Base-by-base conservation (phyloP, 495 filamentous ascomycete species). In the Extremus antarcticus region DNA sequence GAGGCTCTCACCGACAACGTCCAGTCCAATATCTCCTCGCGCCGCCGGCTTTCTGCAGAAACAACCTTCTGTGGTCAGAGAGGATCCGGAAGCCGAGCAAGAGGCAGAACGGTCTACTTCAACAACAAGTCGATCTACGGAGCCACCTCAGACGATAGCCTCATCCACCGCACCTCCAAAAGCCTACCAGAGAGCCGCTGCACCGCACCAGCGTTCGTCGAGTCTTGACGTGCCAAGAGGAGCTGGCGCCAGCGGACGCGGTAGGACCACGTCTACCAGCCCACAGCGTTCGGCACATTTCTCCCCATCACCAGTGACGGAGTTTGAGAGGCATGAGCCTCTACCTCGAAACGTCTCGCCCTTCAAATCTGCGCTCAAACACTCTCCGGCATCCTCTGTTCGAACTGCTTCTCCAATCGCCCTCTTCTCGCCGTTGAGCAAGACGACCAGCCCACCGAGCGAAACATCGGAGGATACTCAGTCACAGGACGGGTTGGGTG, bases 351-450 rank as follows among this genome's bases (percentile, higher is more conserved):
- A 90, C 0, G 71, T 87, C 0, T 95, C 90, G 0, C 90, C 90
- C 22, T 82, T 79, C 3, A 95, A 95, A 64, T 91, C 90, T 15
- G 90, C 90, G 0, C 60, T 95, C 61, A 95, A 95, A 60, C 74
- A 80, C 43, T 71, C 81, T 20, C 77, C 85, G 9, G 57, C 63
- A 11, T 62, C 56, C 1, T 66, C 62, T 0, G 50, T 65, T n/a
- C 48, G 63, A 25, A 62, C 49, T 19, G 49, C 49, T 24, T 66
- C 65, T 17, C 66, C 65, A 15, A 38, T 67, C 9, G 57, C 66
- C 1, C 62, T 49, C 32, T 59, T 60, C 48, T 62, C 53, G 2
- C 56, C 56, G 25, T 25, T 15, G 11, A 32, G 43, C 17, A 35
- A 25, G 4, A 69, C 71, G n/a, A 71, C 70, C 19, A n/a, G 41